These are phyloP conservation scores for Collybia sp. DNA, from an alignment of 768 basidiomycete genomes.

Conservation along the genomic window DNA sequence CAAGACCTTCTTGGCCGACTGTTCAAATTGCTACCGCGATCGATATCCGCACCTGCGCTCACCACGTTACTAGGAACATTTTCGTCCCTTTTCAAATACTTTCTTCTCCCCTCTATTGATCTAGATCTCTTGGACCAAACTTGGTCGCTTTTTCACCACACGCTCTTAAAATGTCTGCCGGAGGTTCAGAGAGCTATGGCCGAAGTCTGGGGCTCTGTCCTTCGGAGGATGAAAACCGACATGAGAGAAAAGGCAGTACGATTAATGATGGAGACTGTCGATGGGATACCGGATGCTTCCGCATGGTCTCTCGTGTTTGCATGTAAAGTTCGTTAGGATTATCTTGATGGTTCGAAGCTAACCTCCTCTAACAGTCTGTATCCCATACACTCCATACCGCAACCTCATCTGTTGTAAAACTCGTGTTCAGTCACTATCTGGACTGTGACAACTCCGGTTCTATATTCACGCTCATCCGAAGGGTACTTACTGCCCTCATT, in stretches of 20 bases:
- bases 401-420: conserved; percentile 54
- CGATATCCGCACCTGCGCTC: conserved; percentile 56
- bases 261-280: conserved; percentile 47
- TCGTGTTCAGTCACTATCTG: conserved; percentile 55
- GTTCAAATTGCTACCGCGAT: conserved; percentile 49
- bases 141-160: conserved; percentile 48
- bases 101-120: conserved; percentile 63
- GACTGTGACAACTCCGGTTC: conserved; percentile 27
- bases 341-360: conserved; percentile 2
- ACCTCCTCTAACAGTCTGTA: conserved; percentile 50
- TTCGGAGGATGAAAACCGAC: conserved; percentile 66
- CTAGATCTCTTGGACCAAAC: conserved; percentile 50
- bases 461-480: conserved; percentile 57
- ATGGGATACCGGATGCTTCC: conserved; percentile 53
- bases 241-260: conserved; percentile 51
- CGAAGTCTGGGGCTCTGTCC: conserved; percentile 81
- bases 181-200: conserved; percentile 77
- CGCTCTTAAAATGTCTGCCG: conserved; percentile 54
- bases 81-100: conserved; percentile 64
- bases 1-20: conserved; percentile 48
- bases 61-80: conserved; percentile 65
- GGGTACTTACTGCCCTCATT: conserved; percentile 72
- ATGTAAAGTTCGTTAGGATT: conserved; percentile 55
- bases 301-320: conserved; percentile 77
- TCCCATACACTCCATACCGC: conserved; percentile 79